phyloP scores from a whole-genome alignment of 2,329 filamentous ascomycete species.

The Raffaelea arxii region DNA sequence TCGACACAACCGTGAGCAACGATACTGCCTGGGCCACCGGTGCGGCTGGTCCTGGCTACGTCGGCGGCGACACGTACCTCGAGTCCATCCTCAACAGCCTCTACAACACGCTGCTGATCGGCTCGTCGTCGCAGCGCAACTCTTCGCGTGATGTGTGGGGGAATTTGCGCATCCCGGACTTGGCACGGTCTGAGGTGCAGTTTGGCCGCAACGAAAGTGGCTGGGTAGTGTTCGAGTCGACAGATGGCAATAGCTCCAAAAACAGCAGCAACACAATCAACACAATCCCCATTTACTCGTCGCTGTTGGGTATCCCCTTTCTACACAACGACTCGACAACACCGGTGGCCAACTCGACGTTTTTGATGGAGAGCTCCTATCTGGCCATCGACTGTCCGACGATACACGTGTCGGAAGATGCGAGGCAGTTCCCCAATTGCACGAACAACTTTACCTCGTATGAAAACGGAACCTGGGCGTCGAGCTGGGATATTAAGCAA shows the following conservation, averaged over 20 bases:
- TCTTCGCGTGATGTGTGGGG: neutral
- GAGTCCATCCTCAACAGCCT: neutral
- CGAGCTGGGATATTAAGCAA: neutral
- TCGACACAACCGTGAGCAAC: neutral
- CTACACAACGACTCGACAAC: neutral
- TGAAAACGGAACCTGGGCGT: neutral
- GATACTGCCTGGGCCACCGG: neutral
- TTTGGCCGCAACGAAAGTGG: neutral
- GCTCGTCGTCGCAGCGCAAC: neutral
- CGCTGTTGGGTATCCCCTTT: neutral
- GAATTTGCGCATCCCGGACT: neutral
- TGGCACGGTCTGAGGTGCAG: neutral
- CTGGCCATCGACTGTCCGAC: neutral
- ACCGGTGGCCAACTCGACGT: neutral
- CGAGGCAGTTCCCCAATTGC: neutral
- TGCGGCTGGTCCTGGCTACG: neutral
- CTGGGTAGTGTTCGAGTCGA: neutral
- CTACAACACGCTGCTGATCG: neutral
- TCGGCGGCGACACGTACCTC: neutral
- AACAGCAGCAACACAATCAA: neutral
- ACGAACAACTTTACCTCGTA: neutral
- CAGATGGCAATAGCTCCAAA: too few species aligned
- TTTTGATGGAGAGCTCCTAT: neutral
- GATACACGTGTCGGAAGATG: neutral
- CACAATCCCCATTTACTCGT: neutral